Conservation (phyloP, 768 basidiomycete species). For the Agaricus sinodeliciosus region DNA sequence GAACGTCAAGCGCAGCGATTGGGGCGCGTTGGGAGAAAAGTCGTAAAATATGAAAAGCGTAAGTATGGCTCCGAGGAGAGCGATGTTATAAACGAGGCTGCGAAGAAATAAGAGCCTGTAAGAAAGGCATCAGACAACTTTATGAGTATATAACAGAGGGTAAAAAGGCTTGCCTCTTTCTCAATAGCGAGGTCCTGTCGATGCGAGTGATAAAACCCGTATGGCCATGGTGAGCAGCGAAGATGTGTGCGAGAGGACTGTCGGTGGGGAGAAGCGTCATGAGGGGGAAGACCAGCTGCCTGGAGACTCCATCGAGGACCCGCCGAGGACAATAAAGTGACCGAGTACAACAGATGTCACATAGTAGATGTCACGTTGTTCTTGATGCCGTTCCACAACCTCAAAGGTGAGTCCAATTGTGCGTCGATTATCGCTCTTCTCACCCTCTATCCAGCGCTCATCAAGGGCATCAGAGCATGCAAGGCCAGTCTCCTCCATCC, state of each 20-base stretch:
- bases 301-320: background rate
- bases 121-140: background rate
- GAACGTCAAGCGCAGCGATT: conserved; percentile 15
- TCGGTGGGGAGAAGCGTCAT: background rate
- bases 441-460: conserved; percentile 59
- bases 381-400: conserved; percentile 75
- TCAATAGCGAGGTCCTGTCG: conserved; percentile 7
- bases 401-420: conserved; percentile 52
- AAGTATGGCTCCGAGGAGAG: conserved; percentile 16
- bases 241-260: conserved; percentile 5
- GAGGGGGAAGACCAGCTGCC: conserved; percentile 8
- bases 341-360: no score
- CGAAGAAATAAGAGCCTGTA: conserved; percentile 19
- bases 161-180: conserved; percentile 2
- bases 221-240: conserved; percentile 2
- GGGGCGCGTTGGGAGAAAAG: conserved; percentile 14
- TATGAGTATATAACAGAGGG: no score
- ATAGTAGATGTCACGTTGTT: no score
- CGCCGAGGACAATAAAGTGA: no score
- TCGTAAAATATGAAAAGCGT: conserved; percentile 13
- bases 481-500: conserved; percentile 50
- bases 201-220: conserved; percentile 14
- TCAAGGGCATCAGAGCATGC: conserved; percentile 97
- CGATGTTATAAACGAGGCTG: conserved; percentile 20
- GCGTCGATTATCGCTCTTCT: conserved; percentile 4